These are phyloP conservation scores for Camptophora hylomeconis DNA, from an alignment of 2,329 filamentous ascomycete genomes.

Conservation along the genomic window DNA sequence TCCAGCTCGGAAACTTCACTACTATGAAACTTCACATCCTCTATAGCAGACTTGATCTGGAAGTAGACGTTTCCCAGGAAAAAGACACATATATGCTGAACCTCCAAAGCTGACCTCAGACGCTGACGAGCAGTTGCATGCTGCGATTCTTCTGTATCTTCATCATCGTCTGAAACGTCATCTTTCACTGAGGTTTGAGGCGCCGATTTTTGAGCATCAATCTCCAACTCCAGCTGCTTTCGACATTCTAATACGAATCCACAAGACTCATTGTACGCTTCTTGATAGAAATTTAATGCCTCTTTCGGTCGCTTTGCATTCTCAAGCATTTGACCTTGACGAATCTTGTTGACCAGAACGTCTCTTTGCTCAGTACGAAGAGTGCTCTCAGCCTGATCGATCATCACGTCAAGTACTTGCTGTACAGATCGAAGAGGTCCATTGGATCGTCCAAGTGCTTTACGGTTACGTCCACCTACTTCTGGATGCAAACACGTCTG, in stretches of 20 bases:
- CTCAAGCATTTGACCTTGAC: slow-evolving; percentile 64
- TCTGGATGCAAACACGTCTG: slow-evolving; percentile 81
- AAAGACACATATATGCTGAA: slow-evolving; percentile 72
- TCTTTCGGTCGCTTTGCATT: slow-evolving; percentile 55
- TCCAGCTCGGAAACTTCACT: slow-evolving; percentile 43
- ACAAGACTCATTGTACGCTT: slow-evolving; percentile 38
- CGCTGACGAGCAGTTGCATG: slow-evolving; percentile 46
- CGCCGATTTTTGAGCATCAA: slow-evolving; percentile 14
- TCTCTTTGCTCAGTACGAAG: slow-evolving; percentile 58
- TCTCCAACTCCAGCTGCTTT: slow-evolving; percentile 42
- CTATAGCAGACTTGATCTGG: slow-evolving; percentile 62
- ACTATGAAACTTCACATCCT: slow-evolving; percentile 46
- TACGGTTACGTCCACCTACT: slow-evolving; percentile 54
- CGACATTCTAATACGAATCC: slow-evolving; percentile 48
- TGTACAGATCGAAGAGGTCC: slow-evolving; percentile 66
- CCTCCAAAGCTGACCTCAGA: slow-evolving; percentile 60
- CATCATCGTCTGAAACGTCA: slow-evolving; percentile 25
- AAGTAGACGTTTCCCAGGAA: slow-evolving; percentile 74
- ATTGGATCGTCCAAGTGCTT: slow-evolving; percentile 47
- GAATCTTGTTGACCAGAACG: slow-evolving; percentile 50
- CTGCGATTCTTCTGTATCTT: slow-evolving; percentile 22
- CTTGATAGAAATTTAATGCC: slow-evolving; percentile 58
- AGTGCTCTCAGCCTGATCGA: slow-evolving; percentile 62
- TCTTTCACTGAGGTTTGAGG: slow-evolving; percentile 15
- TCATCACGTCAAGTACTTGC: slow-evolving; percentile 83